Evolutionary conservation across 768 basidiomycete species (phyloP).

Genomic region (Daedaleopsis nitida): DNA sequence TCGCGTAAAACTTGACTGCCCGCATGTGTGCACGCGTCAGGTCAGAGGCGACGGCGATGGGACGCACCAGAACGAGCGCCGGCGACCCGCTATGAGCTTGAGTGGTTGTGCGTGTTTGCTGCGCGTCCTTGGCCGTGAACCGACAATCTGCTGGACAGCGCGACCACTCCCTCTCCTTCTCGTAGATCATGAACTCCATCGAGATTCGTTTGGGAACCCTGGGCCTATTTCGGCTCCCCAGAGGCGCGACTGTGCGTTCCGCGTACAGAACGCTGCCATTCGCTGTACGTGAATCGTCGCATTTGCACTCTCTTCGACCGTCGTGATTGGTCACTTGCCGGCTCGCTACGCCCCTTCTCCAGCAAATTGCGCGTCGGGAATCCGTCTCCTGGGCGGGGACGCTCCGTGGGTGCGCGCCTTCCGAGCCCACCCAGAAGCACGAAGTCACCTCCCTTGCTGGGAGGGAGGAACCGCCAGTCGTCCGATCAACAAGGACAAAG

Average conservation of each 20-base stretch:
- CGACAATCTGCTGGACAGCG: not conserved
- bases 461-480: not conserved
- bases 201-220: not conserved
- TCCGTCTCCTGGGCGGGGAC: not conserved
- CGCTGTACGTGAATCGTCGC: not conserved
- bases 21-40: not conserved
- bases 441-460: not conserved
- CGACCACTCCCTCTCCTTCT: not conserved
- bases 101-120: not conserved
- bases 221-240: not conserved
- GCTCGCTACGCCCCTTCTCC: not conserved
- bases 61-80: not conserved
- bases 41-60: not conserved
- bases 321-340: not conserved
- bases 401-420: not conserved
- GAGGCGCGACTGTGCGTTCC: not conserved
- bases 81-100: not conserved
- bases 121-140: not conserved
- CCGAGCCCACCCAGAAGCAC: not conserved
- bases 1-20: not conserved
- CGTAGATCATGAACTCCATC: not conserved
- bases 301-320: not conserved
- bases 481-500: conserved; percentile 18
- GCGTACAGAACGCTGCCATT: not conserved
- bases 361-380: not conserved